Conservation (phyloP, 2,329 filamentous ascomycete species). For the Ophiostoma populinum region DNA sequence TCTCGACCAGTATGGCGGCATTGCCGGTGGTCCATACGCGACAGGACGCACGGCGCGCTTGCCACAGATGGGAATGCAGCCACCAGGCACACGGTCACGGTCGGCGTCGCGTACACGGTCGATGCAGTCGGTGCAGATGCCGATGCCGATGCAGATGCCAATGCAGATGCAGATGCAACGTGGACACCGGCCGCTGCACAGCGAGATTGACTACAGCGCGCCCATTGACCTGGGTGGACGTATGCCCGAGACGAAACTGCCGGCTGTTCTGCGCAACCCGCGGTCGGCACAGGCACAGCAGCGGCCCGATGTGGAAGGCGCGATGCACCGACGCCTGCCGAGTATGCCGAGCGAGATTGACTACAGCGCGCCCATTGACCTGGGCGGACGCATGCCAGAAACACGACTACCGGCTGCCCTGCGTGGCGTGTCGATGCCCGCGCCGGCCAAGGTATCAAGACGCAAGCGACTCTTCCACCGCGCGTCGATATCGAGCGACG, state of each 20-base stretch:
- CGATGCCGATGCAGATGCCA: no score
- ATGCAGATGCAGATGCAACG: no score
- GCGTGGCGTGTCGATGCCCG: neutral
- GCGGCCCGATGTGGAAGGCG: no score
- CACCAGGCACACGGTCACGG: neutral
- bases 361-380: neutral
- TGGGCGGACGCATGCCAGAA: slow-evolving; percentile 1
- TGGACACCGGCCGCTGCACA: no score
- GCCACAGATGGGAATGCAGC: neutral
- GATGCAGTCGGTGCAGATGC: no score
- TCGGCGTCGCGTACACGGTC: neutral
- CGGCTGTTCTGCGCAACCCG: no score
- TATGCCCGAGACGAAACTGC: neutral
- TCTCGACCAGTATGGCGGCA: slow-evolving; percentile 2
- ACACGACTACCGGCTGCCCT: slow-evolving; percentile 1
- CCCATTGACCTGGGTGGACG: neutral
- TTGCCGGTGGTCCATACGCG: neutral
- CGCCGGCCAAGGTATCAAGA: no score
- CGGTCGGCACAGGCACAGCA: no score
- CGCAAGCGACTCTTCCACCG: no score
- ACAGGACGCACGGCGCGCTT: neutral
- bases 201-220: neutral
- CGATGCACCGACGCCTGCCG: no score
- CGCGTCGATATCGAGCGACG: no score
- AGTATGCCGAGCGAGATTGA: neutral